phyloP scores from a whole-genome alignment of 768 basidiomycete genomes.

The Mycena polygramma region DNA sequence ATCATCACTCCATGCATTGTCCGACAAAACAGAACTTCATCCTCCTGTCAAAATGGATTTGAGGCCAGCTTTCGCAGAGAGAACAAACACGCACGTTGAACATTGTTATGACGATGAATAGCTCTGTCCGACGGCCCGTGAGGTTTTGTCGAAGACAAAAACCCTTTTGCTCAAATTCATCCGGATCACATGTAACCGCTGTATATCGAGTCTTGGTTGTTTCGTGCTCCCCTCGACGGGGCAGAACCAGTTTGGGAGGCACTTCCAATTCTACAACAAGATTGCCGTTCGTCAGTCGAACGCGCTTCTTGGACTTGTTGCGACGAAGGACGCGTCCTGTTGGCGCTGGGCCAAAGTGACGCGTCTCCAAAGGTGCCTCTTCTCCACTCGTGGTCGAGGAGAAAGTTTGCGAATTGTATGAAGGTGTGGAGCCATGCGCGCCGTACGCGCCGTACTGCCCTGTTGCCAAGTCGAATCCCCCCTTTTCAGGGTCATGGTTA shows the following conservation, averaged over 20 bases:
- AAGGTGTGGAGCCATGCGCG: conserved; percentile 33
- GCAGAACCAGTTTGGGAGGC: conserved; percentile 86
- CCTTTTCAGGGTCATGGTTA: conserved; percentile 57
- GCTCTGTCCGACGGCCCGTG: conserved; percentile 83
- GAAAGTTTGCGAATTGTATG: conserved; percentile 36
- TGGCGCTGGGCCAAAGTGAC: conserved; percentile 92
- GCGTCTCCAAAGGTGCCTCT: conserved; percentile 72
- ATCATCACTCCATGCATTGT: conserved; percentile 97
- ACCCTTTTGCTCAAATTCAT: conserved; percentile 87
- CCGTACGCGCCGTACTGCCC: conserved; percentile 41
- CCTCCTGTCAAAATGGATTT: conserved; percentile 64
- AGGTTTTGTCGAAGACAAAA: conserved; percentile 91
- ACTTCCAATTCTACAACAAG: conserved; percentile 88
- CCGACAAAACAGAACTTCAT: conserved; percentile 91
- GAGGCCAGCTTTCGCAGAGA: not conserved
- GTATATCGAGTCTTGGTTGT: conserved; percentile 84
- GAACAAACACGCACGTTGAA: conserved; percentile 82
- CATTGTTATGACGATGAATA: conserved; percentile 97
- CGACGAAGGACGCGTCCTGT: conserved; percentile 81
- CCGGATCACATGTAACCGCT: conserved; percentile 94
- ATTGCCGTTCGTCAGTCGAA: conserved; percentile 89
- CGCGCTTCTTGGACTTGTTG: conserved; percentile 81
- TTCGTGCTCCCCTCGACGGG: conserved; percentile 77
- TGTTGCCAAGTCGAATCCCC: conserved; percentile 42
- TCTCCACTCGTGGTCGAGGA: conserved; percentile 43